Conservation (phyloP, 208 protist genomes). For the Entamoeba moshkovskii region DNA sequence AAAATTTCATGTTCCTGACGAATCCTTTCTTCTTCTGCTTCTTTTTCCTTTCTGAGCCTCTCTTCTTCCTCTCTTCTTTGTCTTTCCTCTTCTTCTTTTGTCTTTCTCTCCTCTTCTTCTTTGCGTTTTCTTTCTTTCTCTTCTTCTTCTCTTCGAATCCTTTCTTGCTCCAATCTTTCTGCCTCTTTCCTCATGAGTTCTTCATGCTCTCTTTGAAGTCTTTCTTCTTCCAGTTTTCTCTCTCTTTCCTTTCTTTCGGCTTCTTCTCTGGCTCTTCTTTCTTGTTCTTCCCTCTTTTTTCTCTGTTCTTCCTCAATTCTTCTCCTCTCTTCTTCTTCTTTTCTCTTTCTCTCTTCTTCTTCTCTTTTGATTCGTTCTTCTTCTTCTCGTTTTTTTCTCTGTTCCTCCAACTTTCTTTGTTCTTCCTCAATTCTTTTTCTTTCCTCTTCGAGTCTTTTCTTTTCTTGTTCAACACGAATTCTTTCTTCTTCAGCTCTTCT, state of each 20-base stretch:
- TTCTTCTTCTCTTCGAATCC: neutral
- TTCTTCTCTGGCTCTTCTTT: neutral
- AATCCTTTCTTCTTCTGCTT: neutral
- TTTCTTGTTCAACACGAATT: neutral
- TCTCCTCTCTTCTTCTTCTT: neutral
- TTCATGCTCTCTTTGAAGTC: neutral
- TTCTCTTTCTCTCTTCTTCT: neutral
- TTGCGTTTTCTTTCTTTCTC: neutral
- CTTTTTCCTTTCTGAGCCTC: neutral
- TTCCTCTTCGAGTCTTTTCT: neutral
- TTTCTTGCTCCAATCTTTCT: neutral
- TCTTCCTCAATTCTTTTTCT: neutral
- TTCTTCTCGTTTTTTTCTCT: neutral
- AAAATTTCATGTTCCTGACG: no score
- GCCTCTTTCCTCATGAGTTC: neutral
- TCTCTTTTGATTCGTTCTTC: neutral
- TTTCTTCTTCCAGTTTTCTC: neutral
- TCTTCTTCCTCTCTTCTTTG: neutral
- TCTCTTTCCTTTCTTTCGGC: neutral
- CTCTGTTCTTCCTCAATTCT: neutral
- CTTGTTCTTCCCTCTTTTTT: neutral
- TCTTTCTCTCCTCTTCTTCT: neutral
- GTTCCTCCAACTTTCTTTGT: neutral
- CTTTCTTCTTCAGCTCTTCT: neutral
- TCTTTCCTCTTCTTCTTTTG: neutral